Base-by-base conservation (phyloP, 2,329 filamentous ascomycete species). In the Hysterium pulicare region DNA sequence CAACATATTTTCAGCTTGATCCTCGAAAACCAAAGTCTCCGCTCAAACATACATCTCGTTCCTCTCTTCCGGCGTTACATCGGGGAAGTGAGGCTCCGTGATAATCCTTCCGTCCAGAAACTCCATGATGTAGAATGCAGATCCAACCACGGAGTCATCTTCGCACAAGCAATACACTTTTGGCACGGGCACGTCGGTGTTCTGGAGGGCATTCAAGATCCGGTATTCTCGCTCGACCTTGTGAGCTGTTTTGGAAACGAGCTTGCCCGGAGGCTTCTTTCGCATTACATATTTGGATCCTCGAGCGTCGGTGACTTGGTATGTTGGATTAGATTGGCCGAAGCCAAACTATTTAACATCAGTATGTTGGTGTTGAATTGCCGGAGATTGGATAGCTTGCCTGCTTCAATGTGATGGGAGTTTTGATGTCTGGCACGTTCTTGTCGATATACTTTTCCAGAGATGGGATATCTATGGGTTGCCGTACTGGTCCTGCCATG, bases 321-420 rank as follows among this genome's bases (percentile, higher is more conserved):
- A 96, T 3, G 90, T 96, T 32, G 90, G 90, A 66, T 96, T 96
- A 47, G 88, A 95, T 71, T 96, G 90, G 47, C 90, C 90, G 65
- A 91, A 96, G 61, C 90, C 87, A 62, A 96, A 96, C 86, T 95
- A 58, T 26, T 38, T 19, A 20, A 13, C 10, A 33, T 38, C 38
- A 20, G 31, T 16, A 17, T 23, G 33, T 38, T 16, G 15, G 21
- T 17, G 7, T 47, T 11, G 16, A n/a, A 16, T 16, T 42, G 4
- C 15, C 17, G 21, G 30, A 33, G n/a, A 26, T 22, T 28, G 22
- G 17, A 16, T 28, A 20, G 15, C 20, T 35, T 10, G 21, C 89
- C 78, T 95, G 90, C 71, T 94, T 91, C 54, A 95, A 72, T 37
- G 87, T 82, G 50, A 96, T 73, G 1, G 91, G 91, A 11, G 80